Evolutionary conservation across 192 early-diverging fungal genomes (phyloP), one percentile per base, ranked within the genome.

Genomic region (Rhizophagus sp.): DNA sequence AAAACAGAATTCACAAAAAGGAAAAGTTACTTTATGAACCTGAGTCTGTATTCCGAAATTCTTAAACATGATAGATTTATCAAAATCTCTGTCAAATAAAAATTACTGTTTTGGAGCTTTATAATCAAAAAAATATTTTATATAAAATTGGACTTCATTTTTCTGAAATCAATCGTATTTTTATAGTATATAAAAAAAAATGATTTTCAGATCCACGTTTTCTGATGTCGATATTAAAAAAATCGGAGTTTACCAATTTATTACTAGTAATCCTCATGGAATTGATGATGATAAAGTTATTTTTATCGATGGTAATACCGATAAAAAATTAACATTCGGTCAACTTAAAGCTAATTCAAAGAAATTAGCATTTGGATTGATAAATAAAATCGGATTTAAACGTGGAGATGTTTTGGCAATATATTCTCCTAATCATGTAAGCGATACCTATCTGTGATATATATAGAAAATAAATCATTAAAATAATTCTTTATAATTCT

Each of bases 321-420:
- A 82, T 44, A 63, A 81, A 4, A 72, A 57, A 30, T 83, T 87
- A 57, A 84, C 84, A 12, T 88, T 78, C 76, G 86, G 85, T 13
- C 82, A 88, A 34, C 83, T 82, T 80, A 85, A 83, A 80, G 19
- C 67, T 10, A 47, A 76, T 33, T 78, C 82, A 47, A 80, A 78
- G 27, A 63, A 62, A 24, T 76, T 92, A 25, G 85, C 84, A 34
- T 80, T 76, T 76, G 92, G 91, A 41, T 88, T 88, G 81, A 78
- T 57, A 78, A 82, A 84, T 74, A 85, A 52, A 17, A 74, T 91
- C 13, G 89, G 88, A 1, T 85, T 96, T 65, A 86, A 89, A 33
- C 89, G 88, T 33, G 92, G 93, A 22, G 91, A 96, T 69, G 88
- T 91, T 19, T 84, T 96, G 17, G 93, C 89, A 25, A 81, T 95